Evolutionary conservation across 495 filamentous ascomycete species (phyloP), one percentile per base, ranked within the genome.

Genomic region (Lasiosphaeria ovina): DNA sequence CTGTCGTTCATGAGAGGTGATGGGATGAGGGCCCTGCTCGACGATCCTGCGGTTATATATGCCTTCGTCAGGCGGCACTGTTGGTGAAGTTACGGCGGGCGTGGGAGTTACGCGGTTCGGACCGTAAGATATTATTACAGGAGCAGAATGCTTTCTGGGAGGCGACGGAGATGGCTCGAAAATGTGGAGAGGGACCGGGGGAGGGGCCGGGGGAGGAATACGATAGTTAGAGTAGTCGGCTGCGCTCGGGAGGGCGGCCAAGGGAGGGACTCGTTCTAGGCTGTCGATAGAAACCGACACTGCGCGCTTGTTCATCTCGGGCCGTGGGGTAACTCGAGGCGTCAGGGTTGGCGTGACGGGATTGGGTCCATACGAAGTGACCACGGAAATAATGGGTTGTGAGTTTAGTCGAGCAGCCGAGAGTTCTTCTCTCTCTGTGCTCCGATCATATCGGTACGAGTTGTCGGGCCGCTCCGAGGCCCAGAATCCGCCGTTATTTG

Each of bases 341-440:
- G 62, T 67, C 16, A 72, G 57, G 24, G 69, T 72, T 6, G 71
- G 71, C 5, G 71, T 73, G 51, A 72, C 71, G 3, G 67, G 71
- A 54, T 73, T 73, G 14, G 71, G 71, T 3, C 71, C 71, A 49
- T 73, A 73, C 14, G 71, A 73, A 7, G 66, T 60, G 31, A 67
- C 61, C 5, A 56, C 59, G 10, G 62, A 63, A 14, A 58, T 47
- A 14, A 58, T 47, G 17, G 64, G 52, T 48, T 62, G 59, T 6
- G 71, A 67, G 24, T 69, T 66, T 5, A 69, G 65, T 6, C 71
- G 69, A 10, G 71, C 71, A 6, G 71, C 67, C 12, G 56, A 50
- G 55, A 73, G 67, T 49, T 73, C 70, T 8, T 72, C 71, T 35
- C 64, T 64, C 34, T 67, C 71, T 45, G 58, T 67, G 53, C 62